Evolutionary conservation across 2,329 filamentous ascomycete species (phyloP), one percentile per base, ranked within the genome.

Genomic region (Botrytis byssoidea): DNA sequence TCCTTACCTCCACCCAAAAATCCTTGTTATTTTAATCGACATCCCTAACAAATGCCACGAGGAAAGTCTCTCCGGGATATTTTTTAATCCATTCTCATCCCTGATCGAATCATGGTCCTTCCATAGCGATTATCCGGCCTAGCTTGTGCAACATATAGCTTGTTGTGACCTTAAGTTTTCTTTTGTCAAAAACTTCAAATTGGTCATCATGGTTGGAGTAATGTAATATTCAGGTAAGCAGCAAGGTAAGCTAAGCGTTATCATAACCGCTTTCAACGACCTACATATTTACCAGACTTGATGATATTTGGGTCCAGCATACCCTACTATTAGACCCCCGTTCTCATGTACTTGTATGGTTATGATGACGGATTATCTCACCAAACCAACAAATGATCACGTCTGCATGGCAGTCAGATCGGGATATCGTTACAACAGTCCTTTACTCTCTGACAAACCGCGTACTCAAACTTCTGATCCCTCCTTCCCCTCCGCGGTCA

Each of bases 31-130:
- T 51, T 68, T 55, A 42, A 68, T 72, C 67, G 48, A 46, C 46
- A 72, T 32, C 51, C 63, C 63, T 60, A 67, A 60, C 71, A 68
- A 44, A 72, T 68, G 70, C 71, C 71, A 72, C 63, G 71, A 72
- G 71, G 70, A 68, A 55, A 57, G 42, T 55, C 42, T 64, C 44
- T 71, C 59, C 59, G 57, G 55, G 48, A 55, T n/a, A 61, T 40
- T 71, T 51, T 25, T 51, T 71, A 32, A 72, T 60, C 48, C 66
- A 59, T 67, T 57, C 32, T 57, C 35, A 72, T 67, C 70, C 70
- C 46, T 72, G 70, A 35, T 46, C 60, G 42, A 51, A 66, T 44
- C 46, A 67, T 67, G 70, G 35, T 40, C 44, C 37, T 40, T 68
- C 48, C 48, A 59, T 37, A 59, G 67, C 40, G 18, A 72, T 60